phyloP scores from a whole-genome alignment of 2,329 filamentous ascomycete species.

The Xenoacremonium recifei region DNA sequence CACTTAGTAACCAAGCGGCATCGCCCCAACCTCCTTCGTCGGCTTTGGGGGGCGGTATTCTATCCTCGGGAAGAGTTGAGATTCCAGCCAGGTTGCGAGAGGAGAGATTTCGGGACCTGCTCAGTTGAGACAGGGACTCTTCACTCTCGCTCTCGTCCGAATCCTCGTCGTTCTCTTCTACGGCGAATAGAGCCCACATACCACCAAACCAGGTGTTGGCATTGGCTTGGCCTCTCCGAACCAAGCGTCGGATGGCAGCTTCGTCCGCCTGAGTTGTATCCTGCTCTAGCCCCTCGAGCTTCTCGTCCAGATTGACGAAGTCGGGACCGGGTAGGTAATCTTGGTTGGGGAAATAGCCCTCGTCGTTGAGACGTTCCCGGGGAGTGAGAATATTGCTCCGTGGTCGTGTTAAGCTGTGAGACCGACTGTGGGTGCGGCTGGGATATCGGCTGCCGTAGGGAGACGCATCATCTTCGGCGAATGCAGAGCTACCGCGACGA shows the following conservation, averaged over 20 bases:
- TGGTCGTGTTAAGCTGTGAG: constrained; percentile 32
- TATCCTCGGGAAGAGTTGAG: constrained; percentile 41
- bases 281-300: constrained; percentile 52
- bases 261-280: constrained; percentile 57
- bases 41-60: constrained; percentile 46
- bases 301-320: constrained; percentile 62
- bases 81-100: constrained; percentile 40
- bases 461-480: constrained; percentile 36
- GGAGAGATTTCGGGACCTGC: constrained; percentile 32
- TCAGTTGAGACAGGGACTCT: constrained; percentile 26
- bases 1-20: constrained; percentile 65
- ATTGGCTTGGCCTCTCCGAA: constrained; percentile 51
- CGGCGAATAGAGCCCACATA: constrained; percentile 61
- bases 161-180: constrained; percentile 59
- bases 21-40: constrained; percentile 65
- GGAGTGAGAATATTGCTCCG: constrained; percentile 45
- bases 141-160: constrained; percentile 40
- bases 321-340: constrained; percentile 52
- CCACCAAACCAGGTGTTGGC: constrained; percentile 59
- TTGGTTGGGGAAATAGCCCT: constrained; percentile 42
- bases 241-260: constrained; percentile 54
- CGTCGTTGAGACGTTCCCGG: constrained; percentile 37
- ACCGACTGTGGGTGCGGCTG: constrained; percentile 42
- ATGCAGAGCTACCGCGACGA: constrained; percentile 44
- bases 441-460: constrained; percentile 43